These are phyloP conservation scores for Saksenaea oblongispora DNA, from an alignment of 371 early-diverging fungal species.

Conservation along the genomic window DNA sequence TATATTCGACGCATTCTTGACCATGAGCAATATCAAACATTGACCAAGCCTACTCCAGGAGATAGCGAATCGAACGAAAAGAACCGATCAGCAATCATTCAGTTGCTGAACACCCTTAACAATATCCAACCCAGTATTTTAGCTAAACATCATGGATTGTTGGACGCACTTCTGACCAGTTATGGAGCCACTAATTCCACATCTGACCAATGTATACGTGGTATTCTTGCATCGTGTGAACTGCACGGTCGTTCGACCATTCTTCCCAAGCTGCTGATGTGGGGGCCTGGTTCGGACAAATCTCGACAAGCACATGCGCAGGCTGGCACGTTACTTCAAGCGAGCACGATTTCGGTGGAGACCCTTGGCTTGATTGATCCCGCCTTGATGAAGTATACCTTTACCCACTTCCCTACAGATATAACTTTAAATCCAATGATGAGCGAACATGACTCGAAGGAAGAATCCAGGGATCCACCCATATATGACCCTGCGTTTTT, in stretches of 20 bases:
- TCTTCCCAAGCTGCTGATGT: conserved; percentile 50
- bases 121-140: conserved; percentile 44
- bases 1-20: conserved; percentile 44
- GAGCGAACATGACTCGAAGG: conserved; percentile 18
- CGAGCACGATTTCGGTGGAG: conserved; percentile 48
- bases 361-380: conserved; percentile 68
- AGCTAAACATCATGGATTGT: conserved; percentile 45
- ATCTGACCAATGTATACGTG: conserved; percentile 53
- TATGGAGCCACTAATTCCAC: conserved; percentile 58
- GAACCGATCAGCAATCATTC: conserved; percentile 44
- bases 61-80: conserved; percentile 5
- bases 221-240: conserved; percentile 51
- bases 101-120: conserved; percentile 49
- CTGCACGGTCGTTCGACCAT: conserved; percentile 47
- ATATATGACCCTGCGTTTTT: conserved; percentile 75
- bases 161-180: conserved; percentile 53
- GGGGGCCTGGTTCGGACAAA: conserved; percentile 60
- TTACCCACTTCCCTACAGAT: conserved; percentile 57
- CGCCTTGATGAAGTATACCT: conserved; percentile 63
- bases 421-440: conserved; percentile 10
- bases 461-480: background rate
- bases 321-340: conserved; percentile 36
- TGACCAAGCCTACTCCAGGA: conserved; percentile 29
- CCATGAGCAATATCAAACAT: conserved; percentile 30
- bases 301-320: conserved; percentile 44